Base-by-base conservation (phyloP, 257 asterid species). In the Linderniella brevidens region DNA sequence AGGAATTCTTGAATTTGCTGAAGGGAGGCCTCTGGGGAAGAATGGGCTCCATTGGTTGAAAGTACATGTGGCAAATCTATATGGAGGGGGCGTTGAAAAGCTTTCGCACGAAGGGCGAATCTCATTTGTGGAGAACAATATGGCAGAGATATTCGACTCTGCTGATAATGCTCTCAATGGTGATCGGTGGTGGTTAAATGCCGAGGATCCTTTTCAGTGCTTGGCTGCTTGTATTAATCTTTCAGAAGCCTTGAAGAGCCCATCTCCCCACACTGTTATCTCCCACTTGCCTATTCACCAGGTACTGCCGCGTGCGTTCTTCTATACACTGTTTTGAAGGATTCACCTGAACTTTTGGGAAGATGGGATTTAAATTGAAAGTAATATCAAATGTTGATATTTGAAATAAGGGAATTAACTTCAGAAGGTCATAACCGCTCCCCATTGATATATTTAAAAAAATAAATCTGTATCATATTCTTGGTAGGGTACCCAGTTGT, bases 201-300 rank as follows among this genome's bases (percentile, higher is more conserved):
- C 94, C 7, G 97, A 86, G 67, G 94, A 86, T 68, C 97, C 97
- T 72, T 86, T 86, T 61, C 97, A 86, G 59, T 86, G 85, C 70
- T 66, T 86, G 59, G 93, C 97, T 53, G 94, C 94, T 55, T 86
- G 97, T 62, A 71, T 77, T 41, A 79, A 82, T 70, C 70, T 86
- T 35, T 66, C 94, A 3, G 97, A 86, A 65, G 97, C 94, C 55
- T 56, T 86, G 46, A 77, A 56, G 63, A 86, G 97, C 70, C 58
- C 85, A 1, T 86, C 94, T 12, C 93, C 94, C 3, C 79, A 75
- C 50, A 79, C 85, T 56, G 80, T 86, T 50, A 68, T 77, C 56
- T 86, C 97, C 58, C 87, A 86, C 68, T 58, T 86, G 63, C 97
- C 97, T 37, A 75, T 86, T 68, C 97, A 86, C 72, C 94, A 72